Percentiles rank a stretch among this genome's conserved stretches.
phyloP scores from a whole-genome alignment of 805 yeast genomes.

The Lachancea dasiensis region DNA sequence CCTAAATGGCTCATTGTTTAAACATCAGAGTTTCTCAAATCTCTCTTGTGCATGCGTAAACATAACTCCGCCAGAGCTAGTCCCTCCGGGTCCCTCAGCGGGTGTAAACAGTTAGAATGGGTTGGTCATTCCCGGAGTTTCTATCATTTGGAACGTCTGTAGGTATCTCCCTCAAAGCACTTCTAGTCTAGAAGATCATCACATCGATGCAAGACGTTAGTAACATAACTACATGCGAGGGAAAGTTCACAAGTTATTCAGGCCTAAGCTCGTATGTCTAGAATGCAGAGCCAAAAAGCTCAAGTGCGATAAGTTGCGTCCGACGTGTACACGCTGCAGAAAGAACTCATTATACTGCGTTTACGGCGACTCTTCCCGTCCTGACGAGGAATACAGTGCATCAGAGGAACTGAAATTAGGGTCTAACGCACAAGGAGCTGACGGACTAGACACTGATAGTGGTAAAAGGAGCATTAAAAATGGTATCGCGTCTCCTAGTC shows the following conservation, averaged over 20 bases:
- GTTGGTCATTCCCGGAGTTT: too few species aligned
- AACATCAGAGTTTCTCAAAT: too few species aligned
- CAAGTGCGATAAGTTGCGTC: constrained; percentile 22
- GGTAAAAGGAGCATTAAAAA: neutral
- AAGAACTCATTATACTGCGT: constrained; percentile 11
- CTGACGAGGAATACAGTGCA: neutral
- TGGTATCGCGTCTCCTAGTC: neutral
- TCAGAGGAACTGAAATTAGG: neutral
- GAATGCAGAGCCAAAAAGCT: constrained; percentile 15
- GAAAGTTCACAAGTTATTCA: neutral
- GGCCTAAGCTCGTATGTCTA: constrained; percentile 10
- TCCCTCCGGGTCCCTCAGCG: too few species aligned
- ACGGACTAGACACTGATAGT: neutral
- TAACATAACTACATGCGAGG: neutral
- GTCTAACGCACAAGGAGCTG: neutral
- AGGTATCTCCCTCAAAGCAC: too few species aligned
- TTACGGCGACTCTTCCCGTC: constrained; percentile 10
- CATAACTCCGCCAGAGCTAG: too few species aligned
- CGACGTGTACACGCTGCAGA: constrained; percentile 17
- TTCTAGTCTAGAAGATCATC: too few species aligned
- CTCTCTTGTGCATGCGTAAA: too few species aligned
- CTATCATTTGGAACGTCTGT: too few species aligned
- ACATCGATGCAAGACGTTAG: too few species aligned
- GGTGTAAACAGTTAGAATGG: too few species aligned
- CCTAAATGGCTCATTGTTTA: too few species aligned